Percentiles rank a stretch among this genome's conserved stretches.
Evolutionary conservation across 2,329 filamentous ascomycete genomes (phyloP).

Genomic region (Elsinoe ampelina): DNA sequence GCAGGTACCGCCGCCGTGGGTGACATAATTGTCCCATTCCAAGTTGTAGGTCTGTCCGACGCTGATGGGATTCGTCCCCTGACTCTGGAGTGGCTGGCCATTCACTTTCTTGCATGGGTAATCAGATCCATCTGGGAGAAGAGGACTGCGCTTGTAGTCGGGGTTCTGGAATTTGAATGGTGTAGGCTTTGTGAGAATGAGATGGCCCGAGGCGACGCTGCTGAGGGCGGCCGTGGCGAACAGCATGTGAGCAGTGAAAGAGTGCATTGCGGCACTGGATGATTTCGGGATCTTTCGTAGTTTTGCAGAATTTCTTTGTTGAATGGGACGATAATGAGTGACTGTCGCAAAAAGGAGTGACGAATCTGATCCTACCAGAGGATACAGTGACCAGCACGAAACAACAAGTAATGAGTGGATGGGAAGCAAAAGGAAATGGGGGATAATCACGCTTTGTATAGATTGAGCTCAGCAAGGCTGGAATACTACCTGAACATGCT

Average conservation of each 20-base stretch:
- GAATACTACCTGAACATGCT: not conserved
- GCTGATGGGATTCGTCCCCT: not conserved
- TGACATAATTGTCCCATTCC: constrained; percentile 8
- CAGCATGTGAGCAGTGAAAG: not conserved
- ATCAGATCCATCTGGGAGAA: not conserved
- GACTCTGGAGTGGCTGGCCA: not conserved
- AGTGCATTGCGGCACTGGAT: not conserved
- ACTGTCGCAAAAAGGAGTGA: not conserved
- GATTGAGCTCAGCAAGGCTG: not conserved
- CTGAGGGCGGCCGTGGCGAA: not conserved
- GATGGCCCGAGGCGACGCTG: constrained; percentile 3
- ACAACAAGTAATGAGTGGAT: not conserved
- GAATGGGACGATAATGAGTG: not conserved
- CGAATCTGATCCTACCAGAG: not conserved
- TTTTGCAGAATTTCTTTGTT: not conserved
- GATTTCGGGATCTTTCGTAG: not conserved
- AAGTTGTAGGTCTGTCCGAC: constrained; percentile 1
- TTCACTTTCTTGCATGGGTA: constrained; percentile 10
- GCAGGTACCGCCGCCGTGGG: constrained; percentile 85
- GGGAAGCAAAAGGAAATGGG: not conserved
- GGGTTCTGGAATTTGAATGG: constrained; percentile 4
- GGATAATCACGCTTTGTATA: constrained; percentile 4
- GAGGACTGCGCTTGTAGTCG: constrained; percentile 1
- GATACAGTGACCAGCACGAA: constrained; percentile 6
- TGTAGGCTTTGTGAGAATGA: not conserved